Percentiles rank a stretch among this genome's conserved stretches.
Evolutionary conservation across 202 grass and related monocot species (phyloP).

Genomic region (Panicum virgatum): DNA sequence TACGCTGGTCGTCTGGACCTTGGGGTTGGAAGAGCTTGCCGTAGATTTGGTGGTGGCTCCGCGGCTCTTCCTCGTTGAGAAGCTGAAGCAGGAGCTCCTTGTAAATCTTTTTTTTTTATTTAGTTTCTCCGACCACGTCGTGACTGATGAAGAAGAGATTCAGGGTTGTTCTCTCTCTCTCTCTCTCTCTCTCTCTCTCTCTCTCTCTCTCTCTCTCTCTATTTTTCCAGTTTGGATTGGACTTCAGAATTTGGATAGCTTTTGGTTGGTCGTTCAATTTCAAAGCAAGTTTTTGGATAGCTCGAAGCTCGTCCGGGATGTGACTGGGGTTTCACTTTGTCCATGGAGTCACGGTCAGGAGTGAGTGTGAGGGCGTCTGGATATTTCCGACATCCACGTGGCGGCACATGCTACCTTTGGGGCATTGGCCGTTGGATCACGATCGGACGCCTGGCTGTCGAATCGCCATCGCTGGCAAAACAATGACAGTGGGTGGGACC

Average conservation of each 20-base stretch:
- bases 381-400: constrained; percentile 6
- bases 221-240: not conserved
- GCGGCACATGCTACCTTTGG: not conserved
- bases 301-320: not conserved
- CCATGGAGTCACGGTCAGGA: not conserved
- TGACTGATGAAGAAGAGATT: not conserved
- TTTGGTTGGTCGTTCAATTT: not conserved
- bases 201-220: too few relatives aligned
- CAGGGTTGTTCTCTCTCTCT: not conserved
- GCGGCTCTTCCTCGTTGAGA: not conserved
- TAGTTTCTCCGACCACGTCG: not conserved
- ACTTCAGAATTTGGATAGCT: not conserved
- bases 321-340: not conserved
- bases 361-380: not conserved
- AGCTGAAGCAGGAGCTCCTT: not conserved
- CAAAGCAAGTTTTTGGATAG: not conserved
- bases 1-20: not conserved
- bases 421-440: not conserved
- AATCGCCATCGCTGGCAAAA: not conserved
- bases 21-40: too few relatives aligned
- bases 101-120: too few relatives aligned
- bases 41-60: not conserved
- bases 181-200: too few relatives aligned
- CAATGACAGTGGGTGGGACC: too few relatives aligned
- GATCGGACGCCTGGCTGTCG: not conserved